Evolutionary conservation across 169 alveolate genomes (phyloP), one percentile per base, ranked within the genome.

Genomic region (Plasmodium yoelii): DNA sequence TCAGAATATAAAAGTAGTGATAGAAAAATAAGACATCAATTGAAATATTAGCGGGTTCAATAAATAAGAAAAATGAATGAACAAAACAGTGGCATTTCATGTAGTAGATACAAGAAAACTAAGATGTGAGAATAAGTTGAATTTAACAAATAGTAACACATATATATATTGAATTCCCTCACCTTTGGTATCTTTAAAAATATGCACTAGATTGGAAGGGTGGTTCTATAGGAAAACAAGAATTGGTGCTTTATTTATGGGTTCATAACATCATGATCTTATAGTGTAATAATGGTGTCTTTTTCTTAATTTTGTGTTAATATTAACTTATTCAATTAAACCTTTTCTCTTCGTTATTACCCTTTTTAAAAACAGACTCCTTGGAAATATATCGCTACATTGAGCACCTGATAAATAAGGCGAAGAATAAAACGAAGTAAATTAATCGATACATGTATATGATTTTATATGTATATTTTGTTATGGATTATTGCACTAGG

Each of bases 341-440:
- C 0, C 55, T n/a, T 34, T 2, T 65, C 24, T 9, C 13, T 68
- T 24, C 7, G 24, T 42, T 42, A 51, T 64, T 77, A 77, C 88
- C 88, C 65, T 77, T 63, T 77, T 77, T 26, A 77, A 77, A 65
- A 61, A 49, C 42, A 75, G 69, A 24, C 19, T 77, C 60, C 75
- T 77, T 51, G 53, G 57, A 5, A 75, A 18, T 24, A 67, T 26
- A 63, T 51, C 68, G 26, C 28, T 63, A 57, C 88, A 63, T 56
- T 77, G 22, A 9, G 34, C 47, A 26, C 64, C 88, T 77, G 49
- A 56, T 15, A n/a, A 34, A 34, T 34, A 34, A 34, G 42, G 42
- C 7, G 7, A 4, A 1, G 7, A 34, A 34, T 34, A 34, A 19
- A 3, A 51, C n/a, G 74, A 61, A 6, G 10, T 19, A 3, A 34